Percentiles rank a stretch among this genome's conserved stretches.
These are phyloP conservation scores for Alternaria atra DNA, from an alignment of 2,329 filamentous ascomycete genomes.

Conservation along the genomic window DNA sequence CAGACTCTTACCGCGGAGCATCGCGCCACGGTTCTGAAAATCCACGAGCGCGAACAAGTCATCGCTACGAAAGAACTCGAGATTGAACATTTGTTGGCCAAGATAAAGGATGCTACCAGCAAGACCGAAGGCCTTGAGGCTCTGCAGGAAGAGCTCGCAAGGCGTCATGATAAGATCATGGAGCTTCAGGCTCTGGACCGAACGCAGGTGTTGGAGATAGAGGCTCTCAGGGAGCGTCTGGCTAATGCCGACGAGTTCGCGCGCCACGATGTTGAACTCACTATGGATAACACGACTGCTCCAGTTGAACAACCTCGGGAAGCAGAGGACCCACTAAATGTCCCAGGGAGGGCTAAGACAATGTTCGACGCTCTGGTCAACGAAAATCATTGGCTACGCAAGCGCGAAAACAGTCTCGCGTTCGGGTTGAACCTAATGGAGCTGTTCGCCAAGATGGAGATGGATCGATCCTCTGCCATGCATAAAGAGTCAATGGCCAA, in stretches of 20 bases:
- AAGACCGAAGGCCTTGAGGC: conserved; percentile 35
- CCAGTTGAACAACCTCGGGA: conserved; percentile 23
- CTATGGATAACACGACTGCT: conserved; percentile 9
- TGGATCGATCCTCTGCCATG: not conserved
- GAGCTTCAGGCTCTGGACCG: conserved; percentile 28
- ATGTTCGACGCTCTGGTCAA: conserved; percentile 37
- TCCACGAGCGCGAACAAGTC: conserved; percentile 82
- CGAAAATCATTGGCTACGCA: conserved; percentile 44
- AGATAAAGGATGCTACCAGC: conserved; percentile 38
- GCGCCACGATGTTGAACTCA: not conserved
- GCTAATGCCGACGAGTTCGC: conserved; percentile 19
- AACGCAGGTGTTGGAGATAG: conserved; percentile 29
- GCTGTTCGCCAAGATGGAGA: conserved; percentile 21
- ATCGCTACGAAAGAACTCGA: conserved; percentile 70
- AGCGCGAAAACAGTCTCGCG: conserved; percentile 30
- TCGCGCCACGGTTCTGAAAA: conserved; percentile 71
- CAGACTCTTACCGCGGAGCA: conserved; percentile 81
- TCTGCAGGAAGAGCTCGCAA: conserved; percentile 31
- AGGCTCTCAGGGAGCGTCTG: conserved; percentile 24
- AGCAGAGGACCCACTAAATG: conserved; percentile 12
- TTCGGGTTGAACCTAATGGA: conserved; percentile 26
- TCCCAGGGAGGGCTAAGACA: conserved; percentile 25
- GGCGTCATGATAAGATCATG: conserved; percentile 33
- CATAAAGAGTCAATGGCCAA: conserved; percentile 4
- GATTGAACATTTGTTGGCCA: conserved; percentile 88